Percentiles rank a stretch among this genome's conserved stretches.
Evolutionary conservation across 2,329 filamentous ascomycete species (phyloP).

Genomic region (Diaporthe ampelina): DNA sequence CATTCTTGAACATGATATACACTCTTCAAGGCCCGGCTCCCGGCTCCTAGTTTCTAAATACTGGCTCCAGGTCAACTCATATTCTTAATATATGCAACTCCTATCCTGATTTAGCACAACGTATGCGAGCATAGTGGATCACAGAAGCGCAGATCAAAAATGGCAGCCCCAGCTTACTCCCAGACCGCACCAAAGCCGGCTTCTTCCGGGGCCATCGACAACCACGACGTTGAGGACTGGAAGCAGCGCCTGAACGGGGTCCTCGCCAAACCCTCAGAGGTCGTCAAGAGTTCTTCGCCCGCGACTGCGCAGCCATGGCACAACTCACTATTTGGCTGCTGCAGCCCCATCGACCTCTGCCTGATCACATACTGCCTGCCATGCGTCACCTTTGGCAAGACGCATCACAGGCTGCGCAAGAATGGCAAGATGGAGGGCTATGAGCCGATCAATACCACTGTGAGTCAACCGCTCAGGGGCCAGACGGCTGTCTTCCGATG

Average conservation of each 20-base stretch:
- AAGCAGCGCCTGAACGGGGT: constrained; percentile 59
- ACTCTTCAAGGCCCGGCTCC: background rate
- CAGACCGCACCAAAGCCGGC: constrained; percentile 38
- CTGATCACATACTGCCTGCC: constrained; percentile 61
- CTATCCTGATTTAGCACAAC: background rate
- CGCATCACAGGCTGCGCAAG: constrained; percentile 60
- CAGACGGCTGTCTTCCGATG: too few species aligned
- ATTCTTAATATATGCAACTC: background rate
- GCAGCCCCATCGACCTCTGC: constrained; percentile 59
- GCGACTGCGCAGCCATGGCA: constrained; percentile 55
- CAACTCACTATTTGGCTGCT: constrained; percentile 59
- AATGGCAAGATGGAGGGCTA: constrained; percentile 58
- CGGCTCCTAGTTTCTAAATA: background rate
- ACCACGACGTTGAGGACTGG: constrained; percentile 61
- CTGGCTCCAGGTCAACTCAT: background rate
- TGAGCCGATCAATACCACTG: constrained; percentile 61
- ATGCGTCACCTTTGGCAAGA: constrained; percentile 64
- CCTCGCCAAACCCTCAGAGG: constrained; percentile 57
- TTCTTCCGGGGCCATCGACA: constrained; percentile 54
- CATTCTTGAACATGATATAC: constrained; percentile 1
- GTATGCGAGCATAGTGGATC: background rate
- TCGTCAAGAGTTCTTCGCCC: constrained; percentile 57
- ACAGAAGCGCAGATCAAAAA: background rate
- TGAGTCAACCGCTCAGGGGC: too few species aligned
- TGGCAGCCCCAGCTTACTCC: constrained; percentile 41